Conservation (phyloP, 805 yeast genomes). For the Candida suzukii region DNA sequence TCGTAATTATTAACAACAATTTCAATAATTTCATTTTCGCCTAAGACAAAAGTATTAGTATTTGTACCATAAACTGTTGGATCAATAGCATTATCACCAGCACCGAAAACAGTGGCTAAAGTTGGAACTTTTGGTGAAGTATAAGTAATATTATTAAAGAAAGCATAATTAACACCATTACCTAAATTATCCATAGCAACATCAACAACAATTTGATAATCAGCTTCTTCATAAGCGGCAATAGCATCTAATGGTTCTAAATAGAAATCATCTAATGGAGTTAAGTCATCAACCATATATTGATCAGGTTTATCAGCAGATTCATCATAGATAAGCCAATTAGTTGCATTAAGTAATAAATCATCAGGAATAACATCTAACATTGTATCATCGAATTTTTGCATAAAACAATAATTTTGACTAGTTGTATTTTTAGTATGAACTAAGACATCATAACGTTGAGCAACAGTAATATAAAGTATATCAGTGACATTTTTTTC, state of each 20-base stretch:
- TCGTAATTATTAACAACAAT: constrained; percentile 80
- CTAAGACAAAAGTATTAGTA: constrained; percentile 68
- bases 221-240: constrained; percentile 59
- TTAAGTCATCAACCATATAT: constrained; percentile 39
- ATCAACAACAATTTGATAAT: constrained; percentile 58
- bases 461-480: constrained; percentile 84
- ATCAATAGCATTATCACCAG: constrained; percentile 53
- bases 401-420: constrained; percentile 75
- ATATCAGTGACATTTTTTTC: constrained; percentile 64
- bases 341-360: constrained; percentile 66
- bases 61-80: constrained; percentile 66
- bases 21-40: constrained; percentile 63
- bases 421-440: constrained; percentile 58
- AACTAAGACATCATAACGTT: constrained; percentile 78
- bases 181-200: constrained; percentile 80
- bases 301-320: constrained; percentile 36
- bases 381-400: constrained; percentile 75
- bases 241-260: constrained; percentile 56
- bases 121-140: constrained; percentile 81
- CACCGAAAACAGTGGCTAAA: constrained; percentile 66
- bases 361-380: constrained; percentile 67
- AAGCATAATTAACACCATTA: constrained; percentile 91
- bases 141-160: constrained; percentile 84
- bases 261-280: constrained; percentile 64
- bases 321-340: constrained; percentile 48